These are phyloP conservation scores for Elsinoe batatas DNA, from an alignment of 2,329 filamentous ascomycete species.

Conservation along the genomic window DNA sequence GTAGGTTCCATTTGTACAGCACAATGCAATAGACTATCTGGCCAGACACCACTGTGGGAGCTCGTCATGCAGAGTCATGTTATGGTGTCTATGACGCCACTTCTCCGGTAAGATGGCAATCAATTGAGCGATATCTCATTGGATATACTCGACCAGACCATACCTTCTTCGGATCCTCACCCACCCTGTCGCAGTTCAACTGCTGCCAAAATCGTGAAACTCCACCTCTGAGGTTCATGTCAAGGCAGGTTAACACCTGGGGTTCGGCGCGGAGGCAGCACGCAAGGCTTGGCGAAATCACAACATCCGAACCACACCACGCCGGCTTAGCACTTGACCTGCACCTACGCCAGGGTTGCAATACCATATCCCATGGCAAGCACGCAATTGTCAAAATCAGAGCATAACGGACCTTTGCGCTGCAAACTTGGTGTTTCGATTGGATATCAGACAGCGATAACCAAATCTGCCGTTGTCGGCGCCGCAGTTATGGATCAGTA, in stretches of 20 bases:
- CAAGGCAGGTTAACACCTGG: background rate
- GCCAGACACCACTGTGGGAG: background rate
- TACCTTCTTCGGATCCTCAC: background rate
- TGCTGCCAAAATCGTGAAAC: background rate
- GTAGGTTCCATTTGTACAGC: too few relatives aligned
- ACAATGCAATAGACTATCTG: too few relatives aligned
- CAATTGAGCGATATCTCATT: background rate
- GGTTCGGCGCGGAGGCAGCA: slow-evolving; percentile 2
- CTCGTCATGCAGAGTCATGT: background rate
- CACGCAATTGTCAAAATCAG: background rate
- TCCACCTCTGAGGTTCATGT: background rate
- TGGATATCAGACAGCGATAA: background rate
- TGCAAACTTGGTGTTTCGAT: background rate
- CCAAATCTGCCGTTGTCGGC: background rate
- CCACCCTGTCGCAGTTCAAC: background rate
- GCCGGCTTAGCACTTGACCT: background rate
- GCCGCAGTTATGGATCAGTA: background rate
- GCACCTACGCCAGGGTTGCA: background rate
- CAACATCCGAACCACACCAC: background rate
- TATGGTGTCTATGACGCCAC: background rate
- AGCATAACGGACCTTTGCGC: background rate
- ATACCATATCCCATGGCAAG: background rate
- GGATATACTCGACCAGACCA: background rate
- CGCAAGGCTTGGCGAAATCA: slow-evolving; percentile 12
- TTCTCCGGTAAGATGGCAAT: slow-evolving; percentile 4